These are phyloP conservation scores for Aspergillus mulundensis DNA, from an alignment of 495 filamentous ascomycete species.

Conservation along the genomic window DNA sequence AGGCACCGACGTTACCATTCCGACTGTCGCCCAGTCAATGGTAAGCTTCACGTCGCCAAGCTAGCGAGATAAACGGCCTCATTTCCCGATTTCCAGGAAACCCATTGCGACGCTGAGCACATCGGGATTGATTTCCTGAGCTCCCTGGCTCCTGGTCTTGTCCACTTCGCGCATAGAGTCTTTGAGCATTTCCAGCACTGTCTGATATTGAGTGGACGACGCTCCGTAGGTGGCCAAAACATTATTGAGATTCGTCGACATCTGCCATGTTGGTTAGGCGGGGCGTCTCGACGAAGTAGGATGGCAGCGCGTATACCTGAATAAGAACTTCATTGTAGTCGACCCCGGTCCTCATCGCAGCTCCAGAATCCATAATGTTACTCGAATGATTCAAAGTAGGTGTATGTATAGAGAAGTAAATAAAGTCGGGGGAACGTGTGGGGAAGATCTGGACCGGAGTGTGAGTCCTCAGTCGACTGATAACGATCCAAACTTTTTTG, in stretches of 20 bases:
- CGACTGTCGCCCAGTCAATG: neutral
- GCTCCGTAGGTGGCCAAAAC: conserved; percentile 39
- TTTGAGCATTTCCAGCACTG: conserved; percentile 34
- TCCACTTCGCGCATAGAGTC: conserved; percentile 35
- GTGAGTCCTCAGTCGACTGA: conserved; percentile 1
- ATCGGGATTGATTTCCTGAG: conserved; percentile 27
- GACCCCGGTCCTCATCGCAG: neutral
- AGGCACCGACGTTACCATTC: too few species aligned
- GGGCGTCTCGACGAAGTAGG: neutral
- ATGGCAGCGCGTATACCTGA: conserved; percentile 23
- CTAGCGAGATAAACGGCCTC: neutral
- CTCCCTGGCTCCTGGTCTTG: conserved; percentile 7
- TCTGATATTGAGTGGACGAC: conserved; percentile 37
- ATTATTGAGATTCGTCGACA: conserved; percentile 41
- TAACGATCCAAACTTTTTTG: conserved; percentile 1
- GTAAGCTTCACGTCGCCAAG: neutral
- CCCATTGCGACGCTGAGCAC: conserved; percentile 37
- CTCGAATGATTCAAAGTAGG: neutral
- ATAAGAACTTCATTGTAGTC: conserved; percentile 31
- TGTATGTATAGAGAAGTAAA: neutral
- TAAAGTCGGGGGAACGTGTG: neutral
- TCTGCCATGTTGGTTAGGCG: conserved; percentile 20
- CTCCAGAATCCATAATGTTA: neutral
- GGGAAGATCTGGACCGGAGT: conserved; percentile 1
- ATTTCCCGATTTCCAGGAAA: conserved; percentile 35